A percentile compares a stretch with the other conserved stretches of the same genome.
These are phyloP conservation scores for Arabis alpina DNA, from an alignment of 345 rosid genomes.

Conservation along the genomic window DNA sequence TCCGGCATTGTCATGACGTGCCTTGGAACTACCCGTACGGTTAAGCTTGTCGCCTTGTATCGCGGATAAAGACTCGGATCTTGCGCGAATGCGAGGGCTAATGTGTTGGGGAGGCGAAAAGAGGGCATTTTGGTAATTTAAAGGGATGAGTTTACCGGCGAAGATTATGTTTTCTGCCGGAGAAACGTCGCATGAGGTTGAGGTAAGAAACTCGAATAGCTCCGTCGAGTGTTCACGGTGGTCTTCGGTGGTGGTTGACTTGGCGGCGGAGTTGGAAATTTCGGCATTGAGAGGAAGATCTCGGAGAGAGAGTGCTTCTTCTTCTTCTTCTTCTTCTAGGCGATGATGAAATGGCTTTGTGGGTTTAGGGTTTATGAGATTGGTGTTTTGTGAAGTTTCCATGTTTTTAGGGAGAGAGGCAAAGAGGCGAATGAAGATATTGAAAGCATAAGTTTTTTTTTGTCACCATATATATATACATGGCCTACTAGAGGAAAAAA, in stretches of 20 bases:
- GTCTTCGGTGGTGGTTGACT: conserved; percentile 40
- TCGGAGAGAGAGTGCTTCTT: conserved; percentile 57
- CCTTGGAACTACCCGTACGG: conserved; percentile 17
- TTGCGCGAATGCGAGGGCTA: conserved; percentile 36
- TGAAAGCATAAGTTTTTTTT: conserved; percentile 16
- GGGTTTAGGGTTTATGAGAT: conserved; percentile 34
- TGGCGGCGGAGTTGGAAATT: conserved; percentile 11
- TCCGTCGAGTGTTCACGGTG: conserved; percentile 42
- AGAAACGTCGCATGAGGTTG: conserved; percentile 48
- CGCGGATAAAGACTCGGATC: conserved; percentile 65
- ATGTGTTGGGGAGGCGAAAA: conserved; percentile 20
- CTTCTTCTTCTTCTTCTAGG: conserved; percentile 26
- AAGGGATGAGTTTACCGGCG: conserved; percentile 69
- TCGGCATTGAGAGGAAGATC: conserved; percentile 48
- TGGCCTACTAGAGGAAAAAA: conserved; percentile 32
- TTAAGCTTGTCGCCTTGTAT: conserved; percentile 34
- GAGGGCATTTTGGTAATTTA: conserved; percentile 38
- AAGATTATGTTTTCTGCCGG: conserved; percentile 79
- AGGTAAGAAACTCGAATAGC: conserved; percentile 58
- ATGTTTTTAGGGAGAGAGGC: conserved; percentile 19
- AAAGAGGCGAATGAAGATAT: conserved; percentile 17
- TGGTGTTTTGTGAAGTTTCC: conserved; percentile 30
- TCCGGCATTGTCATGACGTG: conserved; percentile 40
- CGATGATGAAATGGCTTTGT: conserved; percentile 13
- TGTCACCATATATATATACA: conserved; percentile 27